These are phyloP conservation scores for Sanghuangporus weigelae DNA, from an alignment of 1,284 basidiomycete species.

Conservation along the genomic window DNA sequence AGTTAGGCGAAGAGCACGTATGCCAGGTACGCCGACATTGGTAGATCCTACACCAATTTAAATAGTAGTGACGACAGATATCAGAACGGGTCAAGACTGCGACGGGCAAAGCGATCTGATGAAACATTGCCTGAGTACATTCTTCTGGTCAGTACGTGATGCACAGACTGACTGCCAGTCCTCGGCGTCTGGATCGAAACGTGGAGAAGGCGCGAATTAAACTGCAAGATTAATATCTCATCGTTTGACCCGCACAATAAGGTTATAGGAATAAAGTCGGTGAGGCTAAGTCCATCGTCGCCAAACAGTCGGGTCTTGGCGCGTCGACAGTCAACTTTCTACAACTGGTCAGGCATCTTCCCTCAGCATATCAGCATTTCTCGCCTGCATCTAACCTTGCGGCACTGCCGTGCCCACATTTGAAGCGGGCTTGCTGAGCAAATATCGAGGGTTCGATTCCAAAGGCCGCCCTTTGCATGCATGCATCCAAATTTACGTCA, in stretches of 20 bases:
- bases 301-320: neutral
- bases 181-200: neutral
- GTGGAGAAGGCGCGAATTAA: neutral
- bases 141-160: neutral
- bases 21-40: too few species aligned
- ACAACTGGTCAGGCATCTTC: neutral
- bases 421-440: neutral
- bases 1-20: too few species aligned
- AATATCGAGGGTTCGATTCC: neutral
- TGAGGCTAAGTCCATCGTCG: neutral
- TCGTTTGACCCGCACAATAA: too few species aligned
- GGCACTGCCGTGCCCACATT: neutral
- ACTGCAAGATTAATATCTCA: neutral
- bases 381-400: too few species aligned
- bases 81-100: too few species aligned
- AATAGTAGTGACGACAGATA: too few species aligned
- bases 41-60: too few species aligned
- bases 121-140: neutral
- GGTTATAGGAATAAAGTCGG: too few species aligned
- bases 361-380: neutral
- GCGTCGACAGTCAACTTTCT: neutral
- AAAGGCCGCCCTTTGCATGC: neutral
- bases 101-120: neutral
- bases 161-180: neutral
- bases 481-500: neutral